Base-by-base conservation (phyloP, 164 flowering plant genomes). In the Aristolochia californica region DNA sequence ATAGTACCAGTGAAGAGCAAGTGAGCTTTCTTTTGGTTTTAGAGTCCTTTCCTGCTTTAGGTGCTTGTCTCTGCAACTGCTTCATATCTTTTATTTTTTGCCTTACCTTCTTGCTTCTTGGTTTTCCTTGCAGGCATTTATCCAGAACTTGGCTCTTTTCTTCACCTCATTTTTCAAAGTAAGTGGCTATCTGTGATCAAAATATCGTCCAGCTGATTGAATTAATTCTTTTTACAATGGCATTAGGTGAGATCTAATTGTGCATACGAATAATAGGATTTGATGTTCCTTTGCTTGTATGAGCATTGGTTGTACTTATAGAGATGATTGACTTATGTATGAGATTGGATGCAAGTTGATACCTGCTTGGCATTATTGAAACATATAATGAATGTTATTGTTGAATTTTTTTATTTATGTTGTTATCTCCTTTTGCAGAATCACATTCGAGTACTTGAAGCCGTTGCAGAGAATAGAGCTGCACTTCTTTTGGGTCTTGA, bases 111-210 rank as follows among this genome's bases (percentile, higher is more conserved):
- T 45, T 12, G 18, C 28, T 59, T 55, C 45, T 51, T 43, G 24
- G 45, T 58, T 65, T 26, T 64, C 67, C 45, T 24, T 74, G 27
- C 86, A 93, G 99, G 95, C 95, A 62, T 93, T 93, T 63, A 87
- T 89, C 62, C 99, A 93, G 73, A 93, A 93, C 53, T 62, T 93
- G 68, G 99, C 97, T 2, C 73, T 93, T 48, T 93, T 93, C 67
- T 93, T 93, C 73, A 87, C 99, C 43, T 83, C 99, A 55, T 89
- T 93, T 67, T 93, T 49, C 62, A 89, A 90, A 97, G 99, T 44
- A 72, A 77, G 73, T 50, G 2, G 25, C 54, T 53, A 27, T 27
- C 51, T 26, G 38, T 34, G 40, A 20, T 49, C 23, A 23, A 5
- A n/a, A 27, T 45, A 58, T 14, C 47, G 45, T 7, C 8, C 40